Base-by-base conservation (phyloP, 225 moss, liverwort and hornwort genomes). In the Physcomitrellopsis africana region DNA sequence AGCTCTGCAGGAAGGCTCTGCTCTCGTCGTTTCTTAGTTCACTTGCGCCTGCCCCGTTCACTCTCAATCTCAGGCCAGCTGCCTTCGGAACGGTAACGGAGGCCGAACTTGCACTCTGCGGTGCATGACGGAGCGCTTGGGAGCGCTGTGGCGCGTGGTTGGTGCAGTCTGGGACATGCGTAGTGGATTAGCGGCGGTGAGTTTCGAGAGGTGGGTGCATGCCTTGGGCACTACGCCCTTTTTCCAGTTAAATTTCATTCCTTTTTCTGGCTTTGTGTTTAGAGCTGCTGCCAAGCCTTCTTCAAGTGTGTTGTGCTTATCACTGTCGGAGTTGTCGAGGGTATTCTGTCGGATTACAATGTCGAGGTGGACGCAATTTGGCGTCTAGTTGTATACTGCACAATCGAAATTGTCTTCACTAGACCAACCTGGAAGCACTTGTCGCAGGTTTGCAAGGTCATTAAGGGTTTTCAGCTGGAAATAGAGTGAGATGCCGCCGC, bases 401-500 rank as follows among this genome's bases (percentile, higher is more conserved):
- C 9, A 9, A 29, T 7, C 41, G 24, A 26, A 29, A 19, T 11
- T 56, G 0, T n/a, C 14, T 11, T 77, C 26, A 20, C 22, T 10
- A 17, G 69, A 15, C 29, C 2, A 19, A n/a, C 58, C 57, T 13
- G 17, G 82, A 43, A 46, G 51, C 10, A 8, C 9, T 18, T 46
- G 32, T 57, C 63, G 74, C 61, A 78, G 80, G 75, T 44, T n/a
- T 3, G 1, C 17, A 8, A 46, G 12, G 17, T 70, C 8, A 15
- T 49, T 42, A 13, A 51, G 72, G 10, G 1, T 37, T 58, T 22
- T 24, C 63, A 60, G 4, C 45, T 51, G 11, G 19, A 15, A 52
- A 27, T 42, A 7, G 61, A 37, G 32, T 37, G 32, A 69, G 22
- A 87, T 87, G 87, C 81, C 74, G 68, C 61, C 51, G 65, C 78